Conservation (phyloP, 768 basidiomycete genomes). For the Fistulinella prunicolor region DNA sequence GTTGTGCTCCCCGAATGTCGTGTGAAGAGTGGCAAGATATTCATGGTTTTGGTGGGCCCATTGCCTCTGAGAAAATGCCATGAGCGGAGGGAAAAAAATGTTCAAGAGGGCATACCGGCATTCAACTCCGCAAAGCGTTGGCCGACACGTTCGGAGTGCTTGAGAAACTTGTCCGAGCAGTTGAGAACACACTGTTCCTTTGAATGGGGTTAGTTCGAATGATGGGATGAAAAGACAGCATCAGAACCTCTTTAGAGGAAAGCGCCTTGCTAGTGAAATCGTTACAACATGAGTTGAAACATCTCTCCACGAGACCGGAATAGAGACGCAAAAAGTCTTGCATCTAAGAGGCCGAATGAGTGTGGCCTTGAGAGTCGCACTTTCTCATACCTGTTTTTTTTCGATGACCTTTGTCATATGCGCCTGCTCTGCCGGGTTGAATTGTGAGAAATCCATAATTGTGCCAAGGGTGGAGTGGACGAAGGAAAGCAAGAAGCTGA, state of each 20-base stretch:
- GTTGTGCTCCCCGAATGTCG: neutral
- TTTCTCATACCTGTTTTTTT: slow-evolving; percentile 79
- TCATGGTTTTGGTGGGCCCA: slow-evolving; percentile 32
- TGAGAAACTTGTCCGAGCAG: slow-evolving; percentile 97
- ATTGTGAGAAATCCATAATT: slow-evolving; percentile 90
- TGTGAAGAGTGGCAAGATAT: neutral
- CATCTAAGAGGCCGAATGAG: slow-evolving; percentile 58
- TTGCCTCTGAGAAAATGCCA: slow-evolving; percentile 27
- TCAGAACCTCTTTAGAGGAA: slow-evolving; percentile 82
- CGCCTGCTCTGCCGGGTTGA: slow-evolving; percentile 91
- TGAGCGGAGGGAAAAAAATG: neutral
- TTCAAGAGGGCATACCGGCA: slow-evolving; percentile 57
- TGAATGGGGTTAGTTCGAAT: slow-evolving; percentile 8
- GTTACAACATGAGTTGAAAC: slow-evolving; percentile 92
- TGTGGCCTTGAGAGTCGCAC: neutral
- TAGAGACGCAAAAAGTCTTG: slow-evolving; percentile 97
- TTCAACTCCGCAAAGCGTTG: slow-evolving; percentile 90
- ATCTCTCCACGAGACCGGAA: slow-evolving; percentile 90
- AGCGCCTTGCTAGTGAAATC: slow-evolving; percentile 96
- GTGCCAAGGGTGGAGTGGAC: slow-evolving; percentile 1
- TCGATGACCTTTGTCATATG: slow-evolving; percentile 94
- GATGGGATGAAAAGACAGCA: neutral
- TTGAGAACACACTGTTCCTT: slow-evolving; percentile 89
- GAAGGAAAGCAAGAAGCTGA: neutral
- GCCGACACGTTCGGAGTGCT: slow-evolving; percentile 91